These are phyloP conservation scores for Diaporthe humulicola DNA, from an alignment of 2,329 filamentous ascomycete species.

Conservation along the genomic window DNA sequence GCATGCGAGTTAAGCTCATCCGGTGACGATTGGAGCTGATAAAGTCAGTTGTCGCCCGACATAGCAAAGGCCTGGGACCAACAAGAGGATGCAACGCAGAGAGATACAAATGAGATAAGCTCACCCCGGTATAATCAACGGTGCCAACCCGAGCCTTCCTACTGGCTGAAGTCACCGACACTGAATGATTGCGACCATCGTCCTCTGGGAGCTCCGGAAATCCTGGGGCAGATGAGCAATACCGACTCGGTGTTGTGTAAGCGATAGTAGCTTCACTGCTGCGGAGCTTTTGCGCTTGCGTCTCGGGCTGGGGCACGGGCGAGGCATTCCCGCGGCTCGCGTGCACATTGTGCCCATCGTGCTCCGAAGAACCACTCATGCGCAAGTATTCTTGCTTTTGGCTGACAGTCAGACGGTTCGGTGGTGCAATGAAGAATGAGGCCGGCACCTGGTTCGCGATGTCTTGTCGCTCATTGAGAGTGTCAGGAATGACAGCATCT, in stretches of 20 bases:
- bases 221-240: constrained; percentile 41
- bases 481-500: constrained; percentile 32
- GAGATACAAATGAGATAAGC: not conserved
- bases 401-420: constrained; percentile 51
- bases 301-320: constrained; percentile 25
- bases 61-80: not conserved
- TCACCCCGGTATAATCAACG: not conserved
- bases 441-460: constrained; percentile 11
- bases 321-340: constrained; percentile 33
- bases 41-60: constrained; percentile 14
- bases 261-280: constrained; percentile 51
- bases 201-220: constrained; percentile 26
- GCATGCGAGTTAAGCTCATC: constrained; percentile 35
- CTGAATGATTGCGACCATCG: not conserved
- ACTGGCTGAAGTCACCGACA: constrained; percentile 4
- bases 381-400: constrained; percentile 54
- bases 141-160: not conserved
- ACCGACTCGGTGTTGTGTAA: constrained; percentile 52
- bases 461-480: not conserved
- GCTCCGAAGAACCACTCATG: constrained; percentile 44
- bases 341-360: constrained; percentile 35
- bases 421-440: constrained; percentile 51
- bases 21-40: constrained; percentile 32
- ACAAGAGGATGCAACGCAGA: too few species aligned
- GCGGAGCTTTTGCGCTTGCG: constrained; percentile 43